Evolutionary conservation across 495 filamentous ascomycete species (phyloP), one percentile per base, ranked within the genome.

Genomic region (Tuber aestivum): DNA sequence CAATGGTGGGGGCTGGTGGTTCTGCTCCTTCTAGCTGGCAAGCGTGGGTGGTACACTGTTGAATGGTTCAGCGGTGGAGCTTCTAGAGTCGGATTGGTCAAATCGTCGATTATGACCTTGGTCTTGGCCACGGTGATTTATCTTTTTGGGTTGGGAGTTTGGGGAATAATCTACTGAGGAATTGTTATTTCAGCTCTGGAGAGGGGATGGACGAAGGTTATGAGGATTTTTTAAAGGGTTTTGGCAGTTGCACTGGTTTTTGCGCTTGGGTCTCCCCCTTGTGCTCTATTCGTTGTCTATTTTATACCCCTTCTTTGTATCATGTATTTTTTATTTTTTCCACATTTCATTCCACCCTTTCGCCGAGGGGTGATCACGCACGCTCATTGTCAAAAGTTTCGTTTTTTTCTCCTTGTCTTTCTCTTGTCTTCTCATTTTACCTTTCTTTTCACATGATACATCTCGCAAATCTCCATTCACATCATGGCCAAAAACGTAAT

Each of bases 1-100:
- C 81, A 83, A 50, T 81, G 78, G 74, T 76, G 74, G 74, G 74
- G 76, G 20, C 73, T 81, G 21, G 41, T 79, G 42, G 74, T 83
- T 38, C 56, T 83, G 27, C 61, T 75, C n/a, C 68, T 81, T 42
- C 56, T 83, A 16, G 74, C 76, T 6, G 73, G 41, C 27, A 81
- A 80, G 76, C 78, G 79, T 41, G 81, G 81, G n/a, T 83, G 76
- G 76, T 75, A 82, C 10, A 83, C 81, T 35, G 79, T 83, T 21
- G 81, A 83, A 68, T 83, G 81, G 81, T 82, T 83, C 71, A 78
- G 81, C 12, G 81, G 81, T 50, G 74, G 75, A 27, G 81, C 76
- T 71, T 78, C 78, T 69, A 80, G 81, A 78, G 77, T 77, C 65
- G 79, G 79, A 56, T 77, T 81, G 50, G 73, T 70, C 16, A 81